These are phyloP conservation scores for Macrolepiota dolichaula DNA, from an alignment of 768 basidiomycete genomes.

Conservation along the genomic window DNA sequence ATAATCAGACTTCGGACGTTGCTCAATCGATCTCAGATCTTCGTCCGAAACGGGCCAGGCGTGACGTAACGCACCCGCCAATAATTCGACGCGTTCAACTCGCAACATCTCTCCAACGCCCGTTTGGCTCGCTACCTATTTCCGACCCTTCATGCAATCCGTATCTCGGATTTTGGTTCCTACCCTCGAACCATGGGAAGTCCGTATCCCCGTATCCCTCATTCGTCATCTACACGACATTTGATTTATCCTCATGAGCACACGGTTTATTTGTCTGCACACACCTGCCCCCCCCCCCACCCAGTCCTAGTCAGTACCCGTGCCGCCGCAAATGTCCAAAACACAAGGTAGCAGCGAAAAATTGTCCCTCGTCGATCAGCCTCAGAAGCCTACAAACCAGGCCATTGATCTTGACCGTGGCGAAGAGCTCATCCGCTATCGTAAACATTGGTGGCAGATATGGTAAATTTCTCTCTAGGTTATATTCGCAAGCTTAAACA, in stretches of 20 bases:
- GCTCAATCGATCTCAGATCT: not conserved
- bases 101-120: not conserved
- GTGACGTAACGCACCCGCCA: not conserved
- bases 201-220: not conserved
- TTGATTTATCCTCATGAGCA: not conserved
- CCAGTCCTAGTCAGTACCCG: not conserved
- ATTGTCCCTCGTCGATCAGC: not conserved
- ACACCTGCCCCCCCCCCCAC: not conserved
- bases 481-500: not conserved
- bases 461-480: slow-evolving; percentile 34
- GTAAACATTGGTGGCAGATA: slow-evolving; percentile 52
- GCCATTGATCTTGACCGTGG: slow-evolving; percentile 36
- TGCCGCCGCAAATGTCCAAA: not conserved
- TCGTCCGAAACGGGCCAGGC: not conserved
- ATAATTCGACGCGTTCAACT: not conserved
- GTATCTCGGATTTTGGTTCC: not conserved
- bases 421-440: slow-evolving; percentile 33
- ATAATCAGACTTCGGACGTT: not conserved
- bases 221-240: not conserved
- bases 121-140: not conserved
- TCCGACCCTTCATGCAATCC: not conserved
- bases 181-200: slow-evolving; percentile 8
- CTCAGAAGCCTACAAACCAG: slow-evolving; percentile 8
- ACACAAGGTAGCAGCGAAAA: not conserved
- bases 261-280: not conserved